phyloP scores from a whole-genome alignment of 768 basidiomycete genomes.

The Macrolepiota dolichaula region DNA sequence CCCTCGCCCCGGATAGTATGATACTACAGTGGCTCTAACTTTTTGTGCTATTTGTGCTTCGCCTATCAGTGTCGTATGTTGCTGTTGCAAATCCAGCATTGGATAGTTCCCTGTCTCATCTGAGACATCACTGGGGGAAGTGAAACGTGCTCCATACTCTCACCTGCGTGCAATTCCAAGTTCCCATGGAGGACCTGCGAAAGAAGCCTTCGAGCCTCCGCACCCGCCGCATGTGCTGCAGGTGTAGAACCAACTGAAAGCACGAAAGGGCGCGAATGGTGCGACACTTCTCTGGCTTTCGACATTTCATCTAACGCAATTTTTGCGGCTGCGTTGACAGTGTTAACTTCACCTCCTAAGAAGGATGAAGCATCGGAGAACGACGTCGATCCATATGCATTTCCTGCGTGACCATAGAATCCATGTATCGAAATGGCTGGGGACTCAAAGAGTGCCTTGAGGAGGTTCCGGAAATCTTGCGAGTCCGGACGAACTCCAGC shows the following conservation, averaged over 20 bases:
- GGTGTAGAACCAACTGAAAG: conserved; percentile 87
- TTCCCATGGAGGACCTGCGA: conserved; percentile 49
- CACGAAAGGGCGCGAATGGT: conserved; percentile 51
- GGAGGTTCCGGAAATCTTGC: conserved; percentile 49
- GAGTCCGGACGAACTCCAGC: conserved; percentile 63
- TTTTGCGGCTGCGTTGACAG: conserved; percentile 64
- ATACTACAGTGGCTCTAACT: conserved; percentile 71
- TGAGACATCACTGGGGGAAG: not conserved
- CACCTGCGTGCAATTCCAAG: conserved; percentile 77
- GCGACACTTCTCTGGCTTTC: conserved; percentile 25
- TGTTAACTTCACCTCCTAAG: conserved; percentile 65
- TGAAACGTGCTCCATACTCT: conserved; percentile 5
- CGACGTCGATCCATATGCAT: conserved; percentile 75
- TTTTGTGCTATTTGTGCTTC: conserved; percentile 56
- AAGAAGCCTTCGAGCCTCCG: conserved; percentile 42
- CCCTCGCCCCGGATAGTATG: conserved; percentile 74
- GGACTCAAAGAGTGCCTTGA: conserved; percentile 51
- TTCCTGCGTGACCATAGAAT: conserved; percentile 79
- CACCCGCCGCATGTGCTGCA: conserved; percentile 74
- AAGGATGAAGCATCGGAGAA: conserved; percentile 60
- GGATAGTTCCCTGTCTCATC: conserved; percentile 67
- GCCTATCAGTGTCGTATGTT: conserved; percentile 66
- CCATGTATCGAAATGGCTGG: conserved; percentile 64
- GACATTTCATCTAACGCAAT: conserved; percentile 48
- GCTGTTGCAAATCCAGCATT: conserved; percentile 80